phyloP scores from a whole-genome alignment of 306 rosid species.

The Corylus heterophylla region DNA sequence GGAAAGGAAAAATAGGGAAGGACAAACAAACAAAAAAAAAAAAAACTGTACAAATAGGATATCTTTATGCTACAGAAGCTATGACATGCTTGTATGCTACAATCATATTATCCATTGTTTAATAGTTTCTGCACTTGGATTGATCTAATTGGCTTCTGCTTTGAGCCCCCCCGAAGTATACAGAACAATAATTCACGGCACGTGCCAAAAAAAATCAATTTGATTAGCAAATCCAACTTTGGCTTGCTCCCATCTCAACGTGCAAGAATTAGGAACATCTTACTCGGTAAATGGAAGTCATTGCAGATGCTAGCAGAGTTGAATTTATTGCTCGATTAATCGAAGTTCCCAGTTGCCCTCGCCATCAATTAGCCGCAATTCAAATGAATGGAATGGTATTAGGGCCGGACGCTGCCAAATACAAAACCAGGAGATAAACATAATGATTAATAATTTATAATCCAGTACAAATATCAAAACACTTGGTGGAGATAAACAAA shows the following conservation, averaged over 20 bases:
- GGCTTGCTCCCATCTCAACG: slow-evolving; percentile 22
- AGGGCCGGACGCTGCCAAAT: slow-evolving; percentile 87
- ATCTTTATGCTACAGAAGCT: slow-evolving; percentile 8
- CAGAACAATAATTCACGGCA: slow-evolving; percentile 15
- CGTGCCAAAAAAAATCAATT: slow-evolving; percentile 9
- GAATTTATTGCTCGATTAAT: slow-evolving; percentile 58
- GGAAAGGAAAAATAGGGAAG: background rate
- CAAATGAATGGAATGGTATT: slow-evolving; percentile 82
- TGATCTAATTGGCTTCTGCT: background rate
- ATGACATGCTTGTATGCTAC: slow-evolving; percentile 19
- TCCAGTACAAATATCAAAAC: too few relatives aligned
- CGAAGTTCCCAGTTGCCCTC: slow-evolving; percentile 99
- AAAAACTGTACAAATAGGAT: slow-evolving; percentile 2
- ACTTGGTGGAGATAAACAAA: background rate
- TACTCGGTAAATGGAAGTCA: slow-evolving; percentile 20
- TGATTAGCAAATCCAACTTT: slow-evolving; percentile 23
- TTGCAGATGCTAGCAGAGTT: slow-evolving; percentile 14
- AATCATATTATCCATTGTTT: slow-evolving; percentile 22
- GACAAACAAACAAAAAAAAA: background rate
- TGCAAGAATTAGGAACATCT: slow-evolving; percentile 32
- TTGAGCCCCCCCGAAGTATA: slow-evolving; percentile 10
- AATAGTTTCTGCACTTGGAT: background rate
- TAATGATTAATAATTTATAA: too few relatives aligned
- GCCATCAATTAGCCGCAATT: slow-evolving; percentile 88
- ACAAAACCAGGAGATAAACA: slow-evolving; percentile 1